These are phyloP conservation scores for Kodamaea restingae DNA, from an alignment of 805 yeast genomes.

Conservation along the genomic window DNA sequence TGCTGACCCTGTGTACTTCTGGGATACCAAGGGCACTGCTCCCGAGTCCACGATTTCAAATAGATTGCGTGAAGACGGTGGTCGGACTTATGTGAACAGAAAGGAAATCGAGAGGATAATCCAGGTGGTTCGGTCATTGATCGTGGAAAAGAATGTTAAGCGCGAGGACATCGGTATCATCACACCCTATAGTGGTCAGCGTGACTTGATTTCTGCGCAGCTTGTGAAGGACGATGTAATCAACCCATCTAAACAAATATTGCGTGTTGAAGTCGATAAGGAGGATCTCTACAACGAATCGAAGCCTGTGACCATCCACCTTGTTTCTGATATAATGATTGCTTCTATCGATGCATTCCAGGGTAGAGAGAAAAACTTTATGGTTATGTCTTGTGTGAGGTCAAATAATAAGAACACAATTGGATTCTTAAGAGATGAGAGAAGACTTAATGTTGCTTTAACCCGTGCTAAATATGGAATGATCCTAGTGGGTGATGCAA, in stretches of 20 bases:
- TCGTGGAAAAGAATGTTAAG: slow-evolving; percentile 50
- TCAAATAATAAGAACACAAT: slow-evolving; percentile 20
- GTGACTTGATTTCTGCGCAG: slow-evolving; percentile 54
- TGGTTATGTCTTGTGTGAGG: slow-evolving; percentile 28
- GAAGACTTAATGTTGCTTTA: slow-evolving; percentile 29
- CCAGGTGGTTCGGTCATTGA: slow-evolving; percentile 46
- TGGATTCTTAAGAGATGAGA: slow-evolving; percentile 26
- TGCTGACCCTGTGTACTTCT: slow-evolving; percentile 51
- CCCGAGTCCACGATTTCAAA: slow-evolving; percentile 48
- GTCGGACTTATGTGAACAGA: slow-evolving; percentile 55
- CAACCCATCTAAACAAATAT: slow-evolving; percentile 49
- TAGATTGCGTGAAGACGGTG: slow-evolving; percentile 44
- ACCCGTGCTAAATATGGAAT: slow-evolving; percentile 28
- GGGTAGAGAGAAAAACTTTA: slow-evolving; percentile 28
- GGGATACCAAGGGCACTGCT: slow-evolving; percentile 51
- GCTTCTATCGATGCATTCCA: slow-evolving; percentile 33
- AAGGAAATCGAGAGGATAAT: slow-evolving; percentile 50
- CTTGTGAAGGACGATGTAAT: slow-evolving; percentile 49
- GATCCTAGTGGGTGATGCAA: slow-evolving; percentile 30
- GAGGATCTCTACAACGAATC: slow-evolving; percentile 51
- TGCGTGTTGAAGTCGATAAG: slow-evolving; percentile 54
- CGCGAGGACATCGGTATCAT: slow-evolving; percentile 57
- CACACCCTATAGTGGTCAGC: slow-evolving; percentile 74
- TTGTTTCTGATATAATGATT: slow-evolving; percentile 42
- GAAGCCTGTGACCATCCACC: slow-evolving; percentile 46